Conservation (phyloP, 164 flowering plant species). For the Buxus sempervirens region DNA sequence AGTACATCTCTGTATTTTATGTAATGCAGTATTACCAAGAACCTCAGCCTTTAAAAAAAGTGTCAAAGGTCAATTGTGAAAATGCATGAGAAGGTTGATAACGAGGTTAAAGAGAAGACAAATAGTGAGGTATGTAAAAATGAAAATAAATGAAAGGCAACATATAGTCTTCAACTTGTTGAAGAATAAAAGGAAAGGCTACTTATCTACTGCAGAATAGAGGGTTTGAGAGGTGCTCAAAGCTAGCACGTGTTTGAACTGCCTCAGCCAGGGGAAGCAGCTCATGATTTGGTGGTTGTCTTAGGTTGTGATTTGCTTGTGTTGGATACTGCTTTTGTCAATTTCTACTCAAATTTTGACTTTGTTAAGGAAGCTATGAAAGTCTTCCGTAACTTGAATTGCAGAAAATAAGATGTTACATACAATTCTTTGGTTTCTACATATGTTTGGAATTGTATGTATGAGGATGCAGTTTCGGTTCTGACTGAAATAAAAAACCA, state of each 20-base stretch:
- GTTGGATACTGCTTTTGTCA: conserved; percentile 46
- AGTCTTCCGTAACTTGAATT: conserved; percentile 21
- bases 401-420: conserved; percentile 35
- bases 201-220: no score
- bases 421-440: conserved; percentile 47
- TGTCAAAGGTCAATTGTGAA: no score
- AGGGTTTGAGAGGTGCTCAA: no score
- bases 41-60: no score
- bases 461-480: conserved; percentile 32
- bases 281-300: conserved; percentile 40
- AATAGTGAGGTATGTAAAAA: no score
- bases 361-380: conserved; percentile 33
- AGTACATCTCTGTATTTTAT: no score
- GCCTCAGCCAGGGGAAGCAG: conserved; percentile 41
- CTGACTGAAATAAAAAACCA: conserved; percentile 35
- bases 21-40: no score
- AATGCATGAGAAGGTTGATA: no score
- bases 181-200: no score
- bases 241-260: conserved; percentile 35
- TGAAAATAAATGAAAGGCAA: no score
- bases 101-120: no score
- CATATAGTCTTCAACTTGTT: no score
- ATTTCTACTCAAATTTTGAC: conserved; percentile 39
- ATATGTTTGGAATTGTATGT: conserved; percentile 35
- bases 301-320: conserved; percentile 41